phyloP scores from a whole-genome alignment of 306 rosid species.

The Mimosa pudica region DNA sequence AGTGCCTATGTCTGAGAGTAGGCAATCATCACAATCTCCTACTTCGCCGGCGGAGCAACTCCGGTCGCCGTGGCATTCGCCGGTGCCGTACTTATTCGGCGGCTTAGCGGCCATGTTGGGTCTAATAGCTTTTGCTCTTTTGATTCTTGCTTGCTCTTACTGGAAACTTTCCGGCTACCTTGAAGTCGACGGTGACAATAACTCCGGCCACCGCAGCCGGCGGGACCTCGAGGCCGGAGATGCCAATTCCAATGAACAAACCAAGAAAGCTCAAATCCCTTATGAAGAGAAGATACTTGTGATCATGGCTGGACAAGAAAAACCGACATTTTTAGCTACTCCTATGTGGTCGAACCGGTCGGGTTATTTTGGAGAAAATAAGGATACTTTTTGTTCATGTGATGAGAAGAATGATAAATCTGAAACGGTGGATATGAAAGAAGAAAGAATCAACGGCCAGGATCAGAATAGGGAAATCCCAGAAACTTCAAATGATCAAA shows the following conservation, averaged over 20 bases:
- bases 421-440: slow-evolving; percentile 38
- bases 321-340: slow-evolving; percentile 90
- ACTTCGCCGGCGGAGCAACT: slow-evolving; percentile 32
- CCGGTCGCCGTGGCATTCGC: slow-evolving; percentile 96
- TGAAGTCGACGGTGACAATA: slow-evolving; percentile 40
- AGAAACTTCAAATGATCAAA: slow-evolving; percentile 44
- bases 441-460: slow-evolving; percentile 3
- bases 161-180: slow-evolving; percentile 95
- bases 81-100: slow-evolving; percentile 88
- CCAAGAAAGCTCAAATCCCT: slow-evolving; percentile 46
- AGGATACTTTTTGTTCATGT: slow-evolving; percentile 50
- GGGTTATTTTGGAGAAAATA: slow-evolving; percentile 63
- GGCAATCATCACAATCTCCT: slow-evolving; percentile 46
- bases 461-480: slow-evolving; percentile 31
- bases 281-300: slow-evolving; percentile 89
- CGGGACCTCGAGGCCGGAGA: slow-evolving; percentile 70
- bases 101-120: slow-evolving; percentile 96
- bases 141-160: slow-evolving; percentile 92
- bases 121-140: slow-evolving; percentile 93
- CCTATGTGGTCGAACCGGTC: slow-evolving; percentile 67
- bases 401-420: slow-evolving; percentile 47
- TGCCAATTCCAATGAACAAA: slow-evolving; percentile 32
- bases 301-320: slow-evolving; percentile 90
- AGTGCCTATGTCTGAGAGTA: slow-evolving; percentile 48
- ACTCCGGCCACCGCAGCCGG: background rate